Base-by-base conservation (phyloP, 2,329 filamentous ascomycete genomes). In the Chaetomium globosum region DNA sequence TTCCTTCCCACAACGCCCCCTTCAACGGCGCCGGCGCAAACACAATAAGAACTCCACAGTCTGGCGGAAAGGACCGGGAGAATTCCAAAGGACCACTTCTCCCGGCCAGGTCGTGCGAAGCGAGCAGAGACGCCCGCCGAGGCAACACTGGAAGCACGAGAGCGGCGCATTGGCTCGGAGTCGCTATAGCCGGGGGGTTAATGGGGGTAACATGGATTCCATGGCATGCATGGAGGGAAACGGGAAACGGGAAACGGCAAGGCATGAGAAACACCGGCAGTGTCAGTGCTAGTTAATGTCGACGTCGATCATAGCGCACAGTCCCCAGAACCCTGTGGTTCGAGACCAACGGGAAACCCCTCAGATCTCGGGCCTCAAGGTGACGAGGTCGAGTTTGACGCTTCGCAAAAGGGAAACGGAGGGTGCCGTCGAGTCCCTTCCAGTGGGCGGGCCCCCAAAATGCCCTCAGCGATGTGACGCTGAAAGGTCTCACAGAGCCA, bases 401-500 rank as follows among this genome's bases (percentile, higher is more conserved):
- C 13, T 33, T 19, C 31, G 30, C 19, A 7, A 13, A 36, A 13
- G 7, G 31, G 10, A 56, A 26, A 36, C 9, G 55, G 36, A 30
- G 56, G 62, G 49, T n/a, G 30, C 52, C 28, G 21, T 51, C 46
- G 30, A 52, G 43, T 28, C 39, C 39, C 21, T 33, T 52, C 30
- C 46, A 52, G 39, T 28, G 13, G 39, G 21, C 2, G 12, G 8
- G n/a, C 5, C 39, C 23, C 61, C 30, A 53, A 57, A 33, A 46
- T 30, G 53, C 48, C 52, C 26, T 39, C 59, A 52, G 43, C n/a
- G 52, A 66, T 64, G 52, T 52, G 54, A 65, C 66, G 36, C 58
- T 66, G 61, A 56, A 36, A 49, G 58, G 66, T 65, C 28, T 56
- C 56, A 67, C 66, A 65, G 26, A 43, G 43, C 31, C 4, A 21